Evolutionary conservation across 306 rosid genomes (phyloP).

Genomic region (Gastrolobium bilobum): DNA sequence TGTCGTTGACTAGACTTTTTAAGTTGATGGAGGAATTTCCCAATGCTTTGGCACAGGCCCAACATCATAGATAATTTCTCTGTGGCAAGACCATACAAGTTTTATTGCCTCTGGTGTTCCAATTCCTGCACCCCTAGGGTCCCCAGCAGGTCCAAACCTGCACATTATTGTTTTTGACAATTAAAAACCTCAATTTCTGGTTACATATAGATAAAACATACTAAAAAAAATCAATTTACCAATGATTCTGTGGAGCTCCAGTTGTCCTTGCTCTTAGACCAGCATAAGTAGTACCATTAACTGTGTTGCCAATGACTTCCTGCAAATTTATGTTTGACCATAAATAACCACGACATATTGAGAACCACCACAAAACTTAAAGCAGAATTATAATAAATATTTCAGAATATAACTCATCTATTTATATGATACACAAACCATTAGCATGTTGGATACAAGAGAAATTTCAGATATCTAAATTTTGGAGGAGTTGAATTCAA

Average conservation of each 20-base stretch:
- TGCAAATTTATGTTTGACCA: conserved; percentile 49
- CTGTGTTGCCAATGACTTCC: conserved; percentile 90
- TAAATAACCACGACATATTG: conserved; percentile 36
- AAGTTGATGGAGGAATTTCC: conserved; percentile 84
- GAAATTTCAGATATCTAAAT: background rate
- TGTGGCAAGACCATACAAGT: conserved; percentile 98
- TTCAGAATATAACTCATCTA: background rate
- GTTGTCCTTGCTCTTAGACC: conserved; percentile 97
- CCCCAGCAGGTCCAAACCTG: conserved; percentile 99
- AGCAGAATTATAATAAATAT: background rate
- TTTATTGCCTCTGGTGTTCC: conserved; percentile 98
- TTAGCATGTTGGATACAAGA: background rate
- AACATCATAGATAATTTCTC: conserved; percentile 87
- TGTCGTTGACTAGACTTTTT: conserved; percentile 28
- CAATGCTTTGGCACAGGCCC: conserved; percentile 78
- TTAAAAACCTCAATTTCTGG: background rate
- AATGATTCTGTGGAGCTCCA: conserved; percentile 97
- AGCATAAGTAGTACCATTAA: conserved; percentile 93
- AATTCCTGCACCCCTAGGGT: conserved; percentile 97
- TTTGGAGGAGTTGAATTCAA: conserved; percentile 15
- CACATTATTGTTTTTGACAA: conserved; percentile 43
- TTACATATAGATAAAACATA: background rate
- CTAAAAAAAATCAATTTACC: conserved; percentile 57
- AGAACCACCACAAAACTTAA: background rate
- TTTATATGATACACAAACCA: background rate